phyloP scores from a whole-genome alignment of 805 yeast genomes.

The Nakazawaea peltata region DNA sequence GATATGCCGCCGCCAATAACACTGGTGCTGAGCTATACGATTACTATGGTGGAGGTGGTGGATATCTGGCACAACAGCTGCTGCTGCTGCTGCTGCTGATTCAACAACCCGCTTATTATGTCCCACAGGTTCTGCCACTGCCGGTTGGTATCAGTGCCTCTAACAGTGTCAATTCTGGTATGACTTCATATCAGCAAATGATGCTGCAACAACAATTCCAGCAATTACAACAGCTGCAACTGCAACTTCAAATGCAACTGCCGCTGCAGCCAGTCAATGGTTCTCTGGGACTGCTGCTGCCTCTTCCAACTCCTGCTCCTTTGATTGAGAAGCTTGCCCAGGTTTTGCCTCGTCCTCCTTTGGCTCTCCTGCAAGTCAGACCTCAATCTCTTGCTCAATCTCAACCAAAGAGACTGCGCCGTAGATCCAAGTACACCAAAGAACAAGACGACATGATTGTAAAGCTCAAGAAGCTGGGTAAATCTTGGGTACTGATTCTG shows the following conservation, averaged over 20 bases:
- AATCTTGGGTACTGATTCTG: conserved; percentile 70
- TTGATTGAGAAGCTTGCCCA: conserved; percentile 9
- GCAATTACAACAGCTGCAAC: neutral
- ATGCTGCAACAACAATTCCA: conserved; percentile 1
- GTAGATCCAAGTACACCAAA: conserved; percentile 61
- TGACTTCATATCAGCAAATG: conserved; percentile 5
- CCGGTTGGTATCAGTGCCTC: too few relatives aligned
- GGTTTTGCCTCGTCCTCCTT: conserved; percentile 41
- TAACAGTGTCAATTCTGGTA: too few relatives aligned
- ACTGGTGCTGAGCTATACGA: too few relatives aligned
- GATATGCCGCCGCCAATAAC: too few relatives aligned
- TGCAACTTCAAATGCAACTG: conserved; percentile 5
- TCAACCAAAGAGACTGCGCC: conserved; percentile 41
- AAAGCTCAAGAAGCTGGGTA: conserved; percentile 51
- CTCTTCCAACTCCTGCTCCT: conserved; percentile 2
- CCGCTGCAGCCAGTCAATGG: conserved; percentile 3
- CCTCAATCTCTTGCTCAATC: conserved; percentile 33
- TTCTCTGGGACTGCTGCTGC: conserved; percentile 8
- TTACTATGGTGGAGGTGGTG: too few relatives aligned
- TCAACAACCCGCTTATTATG: too few relatives aligned
- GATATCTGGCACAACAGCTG: too few relatives aligned
- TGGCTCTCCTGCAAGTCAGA: conserved; percentile 31
- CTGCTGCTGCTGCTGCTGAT: too few relatives aligned
- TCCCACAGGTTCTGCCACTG: too few relatives aligned
- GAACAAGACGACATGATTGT: conserved; percentile 65